These are phyloP conservation scores for Basipetospora sp. DNA, from an alignment of 2,329 filamentous ascomycete genomes.

Conservation along the genomic window DNA sequence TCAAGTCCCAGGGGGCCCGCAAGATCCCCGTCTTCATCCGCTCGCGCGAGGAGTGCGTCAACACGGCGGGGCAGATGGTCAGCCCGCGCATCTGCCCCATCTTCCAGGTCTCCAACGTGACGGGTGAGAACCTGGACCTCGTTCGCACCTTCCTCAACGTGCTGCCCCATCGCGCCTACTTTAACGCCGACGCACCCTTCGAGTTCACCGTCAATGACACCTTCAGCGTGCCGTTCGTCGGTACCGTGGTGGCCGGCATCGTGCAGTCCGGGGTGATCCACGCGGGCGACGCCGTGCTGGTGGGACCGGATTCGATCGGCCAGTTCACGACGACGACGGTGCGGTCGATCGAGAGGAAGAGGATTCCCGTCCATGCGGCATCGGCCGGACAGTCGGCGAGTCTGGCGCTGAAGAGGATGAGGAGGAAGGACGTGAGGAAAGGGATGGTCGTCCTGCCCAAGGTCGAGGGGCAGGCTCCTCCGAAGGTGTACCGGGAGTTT, in stretches of 20 bases:
- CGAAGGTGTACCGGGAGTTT: constrained; percentile 61
- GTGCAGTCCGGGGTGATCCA: constrained; percentile 80
- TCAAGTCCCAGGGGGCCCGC: constrained; percentile 81
- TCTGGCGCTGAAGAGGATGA: constrained; percentile 75
- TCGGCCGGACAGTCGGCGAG: constrained; percentile 85
- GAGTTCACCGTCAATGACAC: constrained; percentile 96
- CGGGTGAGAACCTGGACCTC: constrained; percentile 75
- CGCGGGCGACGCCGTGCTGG: constrained; percentile 72
- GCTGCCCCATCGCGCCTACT: constrained; percentile 83
- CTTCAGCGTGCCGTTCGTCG: constrained; percentile 93
- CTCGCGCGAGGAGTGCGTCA: constrained; percentile 77
- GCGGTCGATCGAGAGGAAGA: constrained; percentile 85
- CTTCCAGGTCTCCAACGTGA: constrained; percentile 97
- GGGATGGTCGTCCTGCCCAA: constrained; percentile 94
- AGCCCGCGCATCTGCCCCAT: constrained; percentile 90
- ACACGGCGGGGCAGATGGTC: constrained; percentile 90
- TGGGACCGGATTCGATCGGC: constrained; percentile 81
- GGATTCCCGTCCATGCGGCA: constrained; percentile 73
- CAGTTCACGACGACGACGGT: constrained; percentile 79
- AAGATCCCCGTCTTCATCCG: constrained; percentile 97
- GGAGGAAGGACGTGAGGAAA: constrained; percentile 85
- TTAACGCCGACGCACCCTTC: constrained; percentile 74
- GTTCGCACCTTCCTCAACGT: constrained; percentile 92
- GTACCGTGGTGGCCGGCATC: constrained; percentile 89
- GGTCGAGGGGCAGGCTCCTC: constrained; percentile 53